These are phyloP conservation scores for Deinandra increscens DNA, from an alignment of 129 eudicot genomes.

Conservation along the genomic window DNA sequence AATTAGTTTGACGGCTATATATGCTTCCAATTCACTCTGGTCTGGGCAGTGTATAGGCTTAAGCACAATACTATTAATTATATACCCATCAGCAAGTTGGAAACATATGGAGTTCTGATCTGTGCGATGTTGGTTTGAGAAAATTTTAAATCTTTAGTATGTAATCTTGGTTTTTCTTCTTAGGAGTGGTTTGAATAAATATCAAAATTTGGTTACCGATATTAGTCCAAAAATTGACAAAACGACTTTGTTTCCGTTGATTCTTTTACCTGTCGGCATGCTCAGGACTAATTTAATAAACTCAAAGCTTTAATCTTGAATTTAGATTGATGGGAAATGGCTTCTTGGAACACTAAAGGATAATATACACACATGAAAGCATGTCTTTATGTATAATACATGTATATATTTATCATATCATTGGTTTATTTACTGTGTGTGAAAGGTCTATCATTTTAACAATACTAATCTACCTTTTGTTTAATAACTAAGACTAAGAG, in stretches of 20 bases:
- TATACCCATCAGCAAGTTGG: too few relatives aligned
- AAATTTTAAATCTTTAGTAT: too few relatives aligned
- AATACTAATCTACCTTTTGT: background rate
- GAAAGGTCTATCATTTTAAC: background rate
- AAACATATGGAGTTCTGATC: too few relatives aligned
- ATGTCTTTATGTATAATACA: background rate
- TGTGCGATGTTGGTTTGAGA: too few relatives aligned
- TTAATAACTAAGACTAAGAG: too few relatives aligned
- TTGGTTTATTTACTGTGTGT: background rate
- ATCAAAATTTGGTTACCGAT: background rate
- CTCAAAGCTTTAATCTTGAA: constrained; percentile 3
- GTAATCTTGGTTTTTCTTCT: too few relatives aligned
- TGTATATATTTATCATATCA: background rate
- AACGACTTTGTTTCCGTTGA: background rate
- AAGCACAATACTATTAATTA: too few relatives aligned
- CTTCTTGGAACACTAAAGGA: background rate
- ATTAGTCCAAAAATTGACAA: background rate
- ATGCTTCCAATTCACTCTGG: too few relatives aligned
- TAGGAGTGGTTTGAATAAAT: background rate
- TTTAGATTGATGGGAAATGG: background rate
- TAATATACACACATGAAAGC: constrained; percentile 3
- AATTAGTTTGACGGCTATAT: too few relatives aligned
- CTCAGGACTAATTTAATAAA: constrained; percentile 1
- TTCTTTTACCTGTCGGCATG: background rate
- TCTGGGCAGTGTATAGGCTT: too few relatives aligned